Evolutionary conservation across 805 yeast species (phyloP).

Genomic region (Wickerhamiella azyma): DNA sequence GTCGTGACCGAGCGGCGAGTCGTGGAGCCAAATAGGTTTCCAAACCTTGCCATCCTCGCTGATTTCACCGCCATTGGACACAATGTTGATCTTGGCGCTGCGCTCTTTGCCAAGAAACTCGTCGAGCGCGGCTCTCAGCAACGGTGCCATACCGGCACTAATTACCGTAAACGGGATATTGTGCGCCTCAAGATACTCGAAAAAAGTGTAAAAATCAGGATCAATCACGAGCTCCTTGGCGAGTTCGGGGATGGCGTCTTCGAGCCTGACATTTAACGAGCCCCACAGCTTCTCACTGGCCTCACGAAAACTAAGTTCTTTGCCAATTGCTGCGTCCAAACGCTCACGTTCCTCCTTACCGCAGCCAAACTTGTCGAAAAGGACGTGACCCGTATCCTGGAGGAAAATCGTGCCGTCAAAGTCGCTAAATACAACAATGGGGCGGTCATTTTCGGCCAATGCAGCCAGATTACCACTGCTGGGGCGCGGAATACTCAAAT

Average conservation of each 20-base stretch:
- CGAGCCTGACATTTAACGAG: conserved; percentile 28
- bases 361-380: conserved; percentile 32
- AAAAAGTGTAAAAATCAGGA: conserved; percentile 28
- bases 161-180: conserved; percentile 31
- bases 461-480: conserved; percentile 20
- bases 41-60: conserved; percentile 27
- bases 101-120: conserved; percentile 28
- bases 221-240: conserved; percentile 28
- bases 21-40: conserved; percentile 32
- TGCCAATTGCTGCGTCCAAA: conserved; percentile 28
- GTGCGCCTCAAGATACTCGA: conserved; percentile 27
- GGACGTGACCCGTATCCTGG: conserved; percentile 35
- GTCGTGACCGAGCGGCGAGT: conserved; percentile 32
- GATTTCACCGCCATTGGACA: conserved; percentile 30
- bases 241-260: conserved; percentile 27
- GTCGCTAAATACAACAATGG: conserved; percentile 24
- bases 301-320: conserved; percentile 28
- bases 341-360: conserved; percentile 27
- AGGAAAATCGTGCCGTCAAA: conserved; percentile 34
- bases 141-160: conserved; percentile 32
- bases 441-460: conserved; percentile 19
- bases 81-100: conserved; percentile 27
- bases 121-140: conserved; percentile 30
- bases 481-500: conserved; percentile 19
- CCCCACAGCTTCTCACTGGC: conserved; percentile 34